A percentile compares a stretch with the other conserved stretches of the same genome.
phyloP scores from a whole-genome alignment of 371 early-diverging fungal genomes.

The Mortierella sp. region DNA sequence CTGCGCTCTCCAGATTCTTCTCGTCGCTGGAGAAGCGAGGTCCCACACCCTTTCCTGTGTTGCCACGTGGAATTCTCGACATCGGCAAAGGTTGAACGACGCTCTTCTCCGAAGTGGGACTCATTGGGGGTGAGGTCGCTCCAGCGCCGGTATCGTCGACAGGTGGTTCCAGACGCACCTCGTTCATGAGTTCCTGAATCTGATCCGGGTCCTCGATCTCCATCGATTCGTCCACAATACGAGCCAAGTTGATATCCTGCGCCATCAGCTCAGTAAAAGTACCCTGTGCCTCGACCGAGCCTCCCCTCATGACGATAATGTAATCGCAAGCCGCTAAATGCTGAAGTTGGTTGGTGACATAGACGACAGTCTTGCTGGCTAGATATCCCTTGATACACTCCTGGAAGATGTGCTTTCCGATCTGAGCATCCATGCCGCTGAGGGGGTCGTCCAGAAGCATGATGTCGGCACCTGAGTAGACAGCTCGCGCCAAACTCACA shows the following conservation, averaged over 20 bases:
- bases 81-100: constrained; percentile 10
- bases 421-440: constrained; percentile 62
- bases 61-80: constrained; percentile 22
- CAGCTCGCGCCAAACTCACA: constrained; percentile 80
- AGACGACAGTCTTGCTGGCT: constrained; percentile 68
- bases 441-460: constrained; percentile 81
- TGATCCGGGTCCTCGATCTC: constrained; percentile 64
- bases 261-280: constrained; percentile 76
- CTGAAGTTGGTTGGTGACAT: constrained; percentile 75
- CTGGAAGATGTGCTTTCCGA: constrained; percentile 73
- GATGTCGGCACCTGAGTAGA: constrained; percentile 71
- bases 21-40: constrained; percentile 16
- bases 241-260: constrained; percentile 59
- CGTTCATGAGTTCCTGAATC: constrained; percentile 59
- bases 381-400: constrained; percentile 73
- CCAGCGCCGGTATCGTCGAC: constrained; percentile 8
- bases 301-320: constrained; percentile 76
- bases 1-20: constrained; percentile 15
- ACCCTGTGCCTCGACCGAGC: constrained; percentile 76
- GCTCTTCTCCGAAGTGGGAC: constrained; percentile 23
- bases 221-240: constrained; percentile 63
- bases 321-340: constrained; percentile 73
- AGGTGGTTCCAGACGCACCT: constrained; percentile 52
- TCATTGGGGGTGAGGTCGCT: constrained; percentile 3
- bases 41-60: constrained; percentile 4